phyloP scores from a whole-genome alignment of 495 filamentous ascomycete species.

The Hypoxylon crocopeplum region DNA sequence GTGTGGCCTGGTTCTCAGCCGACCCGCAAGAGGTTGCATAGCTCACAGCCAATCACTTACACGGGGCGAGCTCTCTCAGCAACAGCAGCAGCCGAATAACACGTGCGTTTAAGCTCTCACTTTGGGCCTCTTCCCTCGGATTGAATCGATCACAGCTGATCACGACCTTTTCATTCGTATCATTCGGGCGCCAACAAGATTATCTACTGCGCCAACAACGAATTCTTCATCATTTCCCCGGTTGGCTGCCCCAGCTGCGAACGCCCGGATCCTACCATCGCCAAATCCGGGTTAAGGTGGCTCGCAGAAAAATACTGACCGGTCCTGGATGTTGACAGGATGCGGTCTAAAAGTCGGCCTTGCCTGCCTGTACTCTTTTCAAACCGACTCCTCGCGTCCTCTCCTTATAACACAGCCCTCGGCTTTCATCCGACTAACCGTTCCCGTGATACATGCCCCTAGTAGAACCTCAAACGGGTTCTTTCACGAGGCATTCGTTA shows the following conservation, averaged over 20 bases:
- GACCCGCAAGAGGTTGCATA: constrained; percentile 33
- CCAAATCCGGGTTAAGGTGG: constrained; percentile 19
- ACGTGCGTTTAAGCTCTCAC: constrained; percentile 32
- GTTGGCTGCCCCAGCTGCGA: constrained; percentile 31
- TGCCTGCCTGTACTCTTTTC: constrained; percentile 15
- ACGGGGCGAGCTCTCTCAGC: constrained; percentile 30
- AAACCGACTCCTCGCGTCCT: constrained; percentile 8
- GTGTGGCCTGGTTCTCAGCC: constrained; percentile 35
- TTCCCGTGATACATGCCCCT: constrained; percentile 25
- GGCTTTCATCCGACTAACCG: constrained; percentile 26
- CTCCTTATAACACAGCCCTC: constrained; percentile 29
- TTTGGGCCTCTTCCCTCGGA: constrained; percentile 24
- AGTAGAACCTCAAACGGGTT: constrained; percentile 31
- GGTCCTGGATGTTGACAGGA: constrained; percentile 17
- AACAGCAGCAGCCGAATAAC: constrained; percentile 28
- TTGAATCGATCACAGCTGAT: constrained; percentile 34
- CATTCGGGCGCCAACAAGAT: constrained; percentile 35
- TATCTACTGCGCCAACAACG: constrained; percentile 22
- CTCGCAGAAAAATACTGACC: constrained; percentile 22
- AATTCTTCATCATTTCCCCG: constrained; percentile 27
- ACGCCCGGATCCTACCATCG: constrained; percentile 26
- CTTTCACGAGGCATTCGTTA: constrained; percentile 27
- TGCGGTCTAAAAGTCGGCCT: constrained; percentile 19
- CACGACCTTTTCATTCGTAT: constrained; percentile 29
- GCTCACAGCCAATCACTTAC: constrained; percentile 33